Evolutionary conservation across 1,284 basidiomycete genomes (phyloP), one percentile per base, ranked within the genome.

Genomic region (Pyrrhoderma noxium): DNA sequence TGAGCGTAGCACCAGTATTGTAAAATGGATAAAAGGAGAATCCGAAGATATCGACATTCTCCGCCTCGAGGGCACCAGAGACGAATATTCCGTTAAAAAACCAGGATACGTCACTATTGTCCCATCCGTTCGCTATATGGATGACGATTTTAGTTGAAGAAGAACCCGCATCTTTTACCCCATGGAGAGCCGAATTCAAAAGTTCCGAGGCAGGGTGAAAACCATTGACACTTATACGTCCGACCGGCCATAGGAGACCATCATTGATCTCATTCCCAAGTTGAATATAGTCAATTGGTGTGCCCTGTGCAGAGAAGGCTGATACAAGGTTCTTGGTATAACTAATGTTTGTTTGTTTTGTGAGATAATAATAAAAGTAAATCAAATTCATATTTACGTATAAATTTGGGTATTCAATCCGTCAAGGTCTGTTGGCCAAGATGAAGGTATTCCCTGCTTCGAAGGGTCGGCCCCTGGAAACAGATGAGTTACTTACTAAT

Each of bases 1-100:
- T 60, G 22, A 75, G 64, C 2, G 78, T 82, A 9, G 81, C 80
- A n/a, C 70, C 68, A 5, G 77, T 70, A 38, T 71, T 73, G 58
- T 82, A 82, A 67, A 81, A 82, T 0, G 79, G 79, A 58, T 82
- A 82, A 65, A 80, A 80, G 2, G 77, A 80, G 61, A 82, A 79
- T 18, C 77, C 80, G 60, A 82, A 70, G 53, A 80, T 67, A 59
- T 82, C 80, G 48, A 82, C 66, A 54, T 82, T 76, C 25, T 64
- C 61, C 0, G 69, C 64, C 3, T 72, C 61, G 45, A 82, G 66
- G 56, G 77, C 68, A 7, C 80, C 80, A 1, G 67, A 64, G 45
- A 75, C 70, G 64, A 80, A 79, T 38, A 81, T 71, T 35, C 70
- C 67, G 36, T 68, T 65, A 61, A 70, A 82, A 62, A 76, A 82